Conservation (phyloP, 495 filamentous ascomycete genomes). For the Xanthoparmelia taractica region DNA sequence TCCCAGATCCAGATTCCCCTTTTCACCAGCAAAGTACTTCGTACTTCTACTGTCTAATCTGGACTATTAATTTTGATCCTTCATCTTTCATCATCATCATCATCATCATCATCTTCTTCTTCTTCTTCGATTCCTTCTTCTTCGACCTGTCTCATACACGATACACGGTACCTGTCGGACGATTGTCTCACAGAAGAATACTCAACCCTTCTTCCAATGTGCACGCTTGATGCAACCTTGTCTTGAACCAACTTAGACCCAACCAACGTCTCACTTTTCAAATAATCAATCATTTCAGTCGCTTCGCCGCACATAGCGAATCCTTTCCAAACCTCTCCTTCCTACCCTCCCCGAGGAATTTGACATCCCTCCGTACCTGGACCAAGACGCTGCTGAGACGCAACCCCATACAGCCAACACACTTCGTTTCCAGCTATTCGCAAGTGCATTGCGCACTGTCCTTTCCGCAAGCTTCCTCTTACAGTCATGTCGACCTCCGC, state of each 20-base stretch:
- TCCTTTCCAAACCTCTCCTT: background rate
- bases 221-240: background rate
- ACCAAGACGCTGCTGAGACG: background rate
- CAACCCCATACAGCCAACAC: background rate
- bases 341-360: background rate
- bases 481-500: constrained; percentile 55
- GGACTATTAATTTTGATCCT: no score
- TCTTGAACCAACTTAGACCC: background rate
- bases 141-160: no score
- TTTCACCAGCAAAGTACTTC: no score
- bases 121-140: no score
- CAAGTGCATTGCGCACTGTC: background rate
- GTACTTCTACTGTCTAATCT: no score
- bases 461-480: background rate
- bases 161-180: no score
- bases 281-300: background rate
- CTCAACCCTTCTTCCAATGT: background rate
- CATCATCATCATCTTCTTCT: no score
- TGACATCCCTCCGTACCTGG: background rate
- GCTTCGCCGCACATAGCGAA: background rate
- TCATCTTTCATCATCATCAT: background rate
- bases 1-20: background rate
- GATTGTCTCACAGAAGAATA: no score
- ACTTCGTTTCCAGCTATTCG: constrained; percentile 1
- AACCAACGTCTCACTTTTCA: constrained; percentile 1